Percentiles rank a stretch among this genome's conserved stretches.
Conservation (phyloP, 352 stramenopile species). For the Pythium plurisporium region DNA sequence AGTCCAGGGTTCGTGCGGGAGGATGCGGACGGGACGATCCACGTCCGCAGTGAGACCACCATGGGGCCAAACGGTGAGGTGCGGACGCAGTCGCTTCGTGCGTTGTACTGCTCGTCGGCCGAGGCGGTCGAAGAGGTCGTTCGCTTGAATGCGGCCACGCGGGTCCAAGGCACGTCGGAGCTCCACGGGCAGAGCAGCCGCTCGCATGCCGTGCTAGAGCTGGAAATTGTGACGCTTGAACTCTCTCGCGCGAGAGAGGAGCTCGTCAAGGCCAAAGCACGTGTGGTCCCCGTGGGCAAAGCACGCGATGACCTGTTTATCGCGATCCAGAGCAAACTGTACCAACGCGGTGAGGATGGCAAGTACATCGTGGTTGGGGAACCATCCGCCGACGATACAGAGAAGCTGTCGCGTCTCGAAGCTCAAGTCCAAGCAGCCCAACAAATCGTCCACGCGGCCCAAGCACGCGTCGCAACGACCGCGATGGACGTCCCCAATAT, state of each 20-base stretch:
- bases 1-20: conserved; percentile 43
- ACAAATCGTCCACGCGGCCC: conserved; percentile 13
- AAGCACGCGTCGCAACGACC: conserved; percentile 19
- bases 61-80: conserved; percentile 38
- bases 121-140: conserved; percentile 26
- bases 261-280: conserved; percentile 29
- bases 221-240: conserved; percentile 44
- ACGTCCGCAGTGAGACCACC: conserved; percentile 48
- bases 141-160: conserved; percentile 9
- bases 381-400: conserved; percentile 19
- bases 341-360: conserved; percentile 21
- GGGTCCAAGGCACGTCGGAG: conserved; percentile 44
- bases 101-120: conserved; percentile 25
- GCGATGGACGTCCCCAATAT: conserved; percentile 7
- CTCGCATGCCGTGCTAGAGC: conserved; percentile 45
- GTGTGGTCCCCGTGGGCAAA: conserved; percentile 40
- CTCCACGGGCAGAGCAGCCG: conserved; percentile 46
- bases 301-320: conserved; percentile 47
- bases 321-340: conserved; percentile 39
- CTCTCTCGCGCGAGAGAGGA: conserved; percentile 30
- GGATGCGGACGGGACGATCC: conserved; percentile 36
- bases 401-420: conserved; percentile 22
- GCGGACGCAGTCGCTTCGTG: conserved; percentile 35
- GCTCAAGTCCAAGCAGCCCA: conserved; percentile 20
- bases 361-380: conserved; percentile 23